phyloP scores from a whole-genome alignment of 2,329 filamentous ascomycete species.

The Paraphoma chrysanthemicola region DNA sequence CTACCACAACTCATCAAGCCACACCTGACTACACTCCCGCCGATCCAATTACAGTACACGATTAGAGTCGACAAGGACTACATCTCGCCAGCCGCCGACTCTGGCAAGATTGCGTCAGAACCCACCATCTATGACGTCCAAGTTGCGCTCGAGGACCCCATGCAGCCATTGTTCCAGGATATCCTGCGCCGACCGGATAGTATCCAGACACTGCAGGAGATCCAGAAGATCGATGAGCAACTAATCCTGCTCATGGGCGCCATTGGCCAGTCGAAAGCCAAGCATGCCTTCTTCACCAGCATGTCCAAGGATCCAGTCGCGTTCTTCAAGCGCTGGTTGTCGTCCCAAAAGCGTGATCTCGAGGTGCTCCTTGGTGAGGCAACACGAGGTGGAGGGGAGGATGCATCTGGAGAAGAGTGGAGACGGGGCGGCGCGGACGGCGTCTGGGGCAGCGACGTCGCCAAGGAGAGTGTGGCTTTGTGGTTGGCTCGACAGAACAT shows the following conservation, averaged over 20 bases:
- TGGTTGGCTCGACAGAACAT: conserved; percentile 58
- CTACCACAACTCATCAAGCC: conserved; percentile 80
- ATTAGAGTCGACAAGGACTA: conserved; percentile 80
- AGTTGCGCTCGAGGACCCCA: conserved; percentile 82
- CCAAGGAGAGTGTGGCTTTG: conserved; percentile 67
- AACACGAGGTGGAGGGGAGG: conserved; percentile 61
- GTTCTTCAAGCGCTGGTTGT: conserved; percentile 88
- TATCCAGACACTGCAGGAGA: conserved; percentile 75
- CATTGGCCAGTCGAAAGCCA: conserved; percentile 83
- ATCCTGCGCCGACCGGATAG: conserved; percentile 50
- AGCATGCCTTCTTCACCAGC: conserved; percentile 84
- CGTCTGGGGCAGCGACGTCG: conserved; percentile 68
- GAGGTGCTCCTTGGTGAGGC: conserved; percentile 88
- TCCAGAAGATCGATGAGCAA: conserved; percentile 81
- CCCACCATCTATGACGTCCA: conserved; percentile 91
- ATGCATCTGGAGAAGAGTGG: conserved; percentile 71
- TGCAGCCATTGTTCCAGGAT: conserved; percentile 70
- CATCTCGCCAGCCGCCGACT: conserved; percentile 68
- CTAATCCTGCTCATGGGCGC: conserved; percentile 83
- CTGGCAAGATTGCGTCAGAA: conserved; percentile 67
- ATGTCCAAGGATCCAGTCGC: conserved; percentile 81
- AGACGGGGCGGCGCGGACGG: conserved; percentile 67
- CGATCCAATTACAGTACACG: conserved; percentile 86
- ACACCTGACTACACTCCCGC: conserved; percentile 80
- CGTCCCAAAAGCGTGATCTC: conserved; percentile 87